Evolutionary conservation across 2,329 filamentous ascomycete species (phyloP).

Genomic region (Rosellinia necatrix): DNA sequence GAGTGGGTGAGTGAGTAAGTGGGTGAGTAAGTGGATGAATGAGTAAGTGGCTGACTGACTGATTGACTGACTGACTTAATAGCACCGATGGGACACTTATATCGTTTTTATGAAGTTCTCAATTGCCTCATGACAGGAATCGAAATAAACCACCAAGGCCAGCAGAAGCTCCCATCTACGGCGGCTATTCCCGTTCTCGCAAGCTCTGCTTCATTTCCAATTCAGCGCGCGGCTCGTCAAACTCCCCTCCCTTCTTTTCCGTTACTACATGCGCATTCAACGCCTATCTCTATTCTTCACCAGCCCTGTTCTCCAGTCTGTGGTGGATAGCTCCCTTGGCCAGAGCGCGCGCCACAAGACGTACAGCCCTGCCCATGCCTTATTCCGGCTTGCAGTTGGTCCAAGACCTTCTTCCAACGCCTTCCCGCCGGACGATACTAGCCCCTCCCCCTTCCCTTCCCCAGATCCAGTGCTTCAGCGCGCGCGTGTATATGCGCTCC

Average conservation of each 20-base stretch:
- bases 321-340: conserved; percentile 20
- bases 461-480: conserved; percentile 11
- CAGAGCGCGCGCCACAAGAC: conserved; percentile 29
- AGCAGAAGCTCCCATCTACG: neutral
- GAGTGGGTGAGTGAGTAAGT: no score
- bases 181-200: conserved; percentile 13
- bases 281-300: conserved; percentile 25
- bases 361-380: conserved; percentile 9
- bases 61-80: conserved; percentile 1
- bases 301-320: conserved; percentile 8
- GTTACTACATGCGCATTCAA: conserved; percentile 28
- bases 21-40: no score
- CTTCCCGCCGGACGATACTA: conserved; percentile 1
- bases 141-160: conserved; percentile 2
- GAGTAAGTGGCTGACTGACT: no score
- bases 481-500: conserved; percentile 10
- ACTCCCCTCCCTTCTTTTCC: conserved; percentile 31
- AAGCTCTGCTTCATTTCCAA: conserved; percentile 36
- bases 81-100: conserved; percentile 7
- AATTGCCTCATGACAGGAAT: neutral
- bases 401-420: conserved; percentile 5
- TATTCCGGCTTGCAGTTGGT: conserved; percentile 19
- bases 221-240: conserved; percentile 40
- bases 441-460: no score
- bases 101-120: conserved; percentile 29